Percentiles rank a stretch among this genome's conserved stretches.
Evolutionary conservation across 2,329 filamentous ascomycete species (phyloP).

Genomic region (Venturia effusa): DNA sequence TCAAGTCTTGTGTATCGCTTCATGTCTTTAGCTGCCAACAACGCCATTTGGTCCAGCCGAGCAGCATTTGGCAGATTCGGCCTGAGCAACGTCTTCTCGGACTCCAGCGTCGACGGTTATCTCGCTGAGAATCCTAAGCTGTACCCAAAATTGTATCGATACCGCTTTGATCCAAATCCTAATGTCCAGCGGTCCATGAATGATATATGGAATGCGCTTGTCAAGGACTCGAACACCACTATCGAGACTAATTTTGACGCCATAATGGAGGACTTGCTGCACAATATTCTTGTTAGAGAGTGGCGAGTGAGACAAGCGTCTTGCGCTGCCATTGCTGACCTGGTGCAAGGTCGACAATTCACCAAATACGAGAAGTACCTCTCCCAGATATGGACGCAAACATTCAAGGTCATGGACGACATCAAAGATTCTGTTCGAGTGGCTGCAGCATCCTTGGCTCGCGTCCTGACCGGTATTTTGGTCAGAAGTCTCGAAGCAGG

Average conservation of each 20-base stretch:
- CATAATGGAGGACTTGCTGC: conserved; percentile 79
- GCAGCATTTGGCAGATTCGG: conserved; percentile 93
- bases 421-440: conserved; percentile 84
- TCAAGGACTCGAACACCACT: conserved; percentile 70
- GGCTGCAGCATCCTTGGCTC: conserved; percentile 72
- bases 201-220: conserved; percentile 92
- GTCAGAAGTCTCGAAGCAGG: conserved; percentile 78
- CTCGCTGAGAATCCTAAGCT: conserved; percentile 79
- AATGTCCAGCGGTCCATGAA: conserved; percentile 95
- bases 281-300: conserved; percentile 77
- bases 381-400: conserved; percentile 70
- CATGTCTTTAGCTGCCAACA: conserved; percentile 93
- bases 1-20: conserved; percentile 96
- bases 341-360: conserved; percentile 66
- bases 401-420: conserved; percentile 88
- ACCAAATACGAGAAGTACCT: conserved; percentile 73
- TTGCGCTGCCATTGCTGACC: conserved; percentile 78
- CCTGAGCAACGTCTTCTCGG: conserved; percentile 80
- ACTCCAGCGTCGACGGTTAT: conserved; percentile 59
- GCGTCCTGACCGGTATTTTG: conserved; percentile 72
- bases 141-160: conserved; percentile 89
- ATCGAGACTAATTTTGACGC: conserved; percentile 75
- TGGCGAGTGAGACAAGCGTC: conserved; percentile 91
- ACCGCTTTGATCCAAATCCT: conserved; percentile 86
- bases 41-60: conserved; percentile 93